Conservation (phyloP, 768 basidiomycete genomes). For the Hypsizygus marmoreus region DNA sequence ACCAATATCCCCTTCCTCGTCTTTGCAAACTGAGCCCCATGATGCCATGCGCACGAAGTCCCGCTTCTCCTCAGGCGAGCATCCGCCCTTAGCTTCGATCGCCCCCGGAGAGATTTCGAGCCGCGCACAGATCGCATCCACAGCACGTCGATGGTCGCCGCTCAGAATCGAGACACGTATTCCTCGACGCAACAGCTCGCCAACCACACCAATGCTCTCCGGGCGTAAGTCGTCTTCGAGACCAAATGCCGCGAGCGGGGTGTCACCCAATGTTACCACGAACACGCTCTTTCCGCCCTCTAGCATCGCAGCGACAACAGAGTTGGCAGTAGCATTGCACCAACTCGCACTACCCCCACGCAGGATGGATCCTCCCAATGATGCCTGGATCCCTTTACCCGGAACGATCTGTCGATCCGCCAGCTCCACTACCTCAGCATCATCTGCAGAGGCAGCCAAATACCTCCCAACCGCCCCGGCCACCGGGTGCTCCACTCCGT, state of each 20-base stretch:
- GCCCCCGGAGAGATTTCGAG: conserved; percentile 37
- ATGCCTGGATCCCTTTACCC: conserved; percentile 37
- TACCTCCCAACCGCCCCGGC: too few relatives aligned
- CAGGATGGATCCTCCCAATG: conserved; percentile 29
- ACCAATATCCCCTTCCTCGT: conserved; percentile 30
- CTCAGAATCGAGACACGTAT: conserved; percentile 48
- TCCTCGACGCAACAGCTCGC: conserved; percentile 31
- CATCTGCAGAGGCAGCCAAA: too few relatives aligned
- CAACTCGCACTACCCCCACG: conserved; percentile 39
- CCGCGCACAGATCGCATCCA: conserved; percentile 41
- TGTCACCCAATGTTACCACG: conserved; percentile 31
- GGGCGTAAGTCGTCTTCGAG: conserved; percentile 48
- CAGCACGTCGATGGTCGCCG: conserved; percentile 50
- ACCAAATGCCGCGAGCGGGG: conserved; percentile 36
- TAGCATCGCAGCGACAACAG: conserved; percentile 30
- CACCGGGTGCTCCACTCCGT: conserved; percentile 36
- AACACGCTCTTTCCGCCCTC: conserved; percentile 46
- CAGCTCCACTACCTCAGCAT: too few relatives aligned
- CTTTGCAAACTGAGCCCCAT: too few relatives aligned
- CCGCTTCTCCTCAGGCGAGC: conserved; percentile 52
- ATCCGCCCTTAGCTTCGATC: too few relatives aligned
- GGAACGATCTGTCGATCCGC: too few relatives aligned
- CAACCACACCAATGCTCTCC: conserved; percentile 38
- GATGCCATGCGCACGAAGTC: too few relatives aligned
- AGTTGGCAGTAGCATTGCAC: conserved; percentile 28